These are phyloP conservation scores for Penicillium coprophilum DNA, from an alignment of 495 filamentous ascomycete species.

Conservation along the genomic window DNA sequence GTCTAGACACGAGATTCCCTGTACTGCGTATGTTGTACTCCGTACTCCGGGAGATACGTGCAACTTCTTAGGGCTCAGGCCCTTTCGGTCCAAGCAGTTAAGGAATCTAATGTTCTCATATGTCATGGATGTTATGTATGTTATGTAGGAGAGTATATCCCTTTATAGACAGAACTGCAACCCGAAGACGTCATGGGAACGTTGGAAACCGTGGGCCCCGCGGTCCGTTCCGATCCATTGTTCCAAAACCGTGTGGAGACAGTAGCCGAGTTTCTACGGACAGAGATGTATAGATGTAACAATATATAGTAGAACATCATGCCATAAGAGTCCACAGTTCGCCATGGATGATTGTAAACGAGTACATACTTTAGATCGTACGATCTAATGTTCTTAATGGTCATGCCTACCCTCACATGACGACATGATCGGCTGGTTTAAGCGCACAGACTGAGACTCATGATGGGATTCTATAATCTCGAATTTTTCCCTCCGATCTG, in stretches of 20 bases:
- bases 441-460: not conserved
- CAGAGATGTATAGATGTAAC: too few species aligned
- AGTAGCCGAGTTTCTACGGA: not conserved
- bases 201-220: conserved; percentile 3
- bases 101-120: not conserved
- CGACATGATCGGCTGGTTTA: not conserved
- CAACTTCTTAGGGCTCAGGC: conserved; percentile 6
- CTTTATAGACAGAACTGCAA: too few species aligned
- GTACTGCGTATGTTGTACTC: too few species aligned
- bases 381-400: not conserved
- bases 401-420: not conserved
- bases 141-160: too few species aligned
- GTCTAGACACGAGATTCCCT: conserved; percentile 12
- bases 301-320: not conserved
- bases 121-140: too few species aligned
- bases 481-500: not conserved
- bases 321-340: not conserved
- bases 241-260: not conserved
- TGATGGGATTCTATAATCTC: not conserved
- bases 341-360: not conserved
- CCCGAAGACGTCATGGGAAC: not conserved
- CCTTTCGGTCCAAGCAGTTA: conserved; percentile 1
- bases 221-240: conserved; percentile 12
- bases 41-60: not conserved
- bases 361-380: not conserved